Base-by-base conservation (phyloP, 2,329 filamentous ascomycete genomes). In the Hypoxylon sp. region DNA sequence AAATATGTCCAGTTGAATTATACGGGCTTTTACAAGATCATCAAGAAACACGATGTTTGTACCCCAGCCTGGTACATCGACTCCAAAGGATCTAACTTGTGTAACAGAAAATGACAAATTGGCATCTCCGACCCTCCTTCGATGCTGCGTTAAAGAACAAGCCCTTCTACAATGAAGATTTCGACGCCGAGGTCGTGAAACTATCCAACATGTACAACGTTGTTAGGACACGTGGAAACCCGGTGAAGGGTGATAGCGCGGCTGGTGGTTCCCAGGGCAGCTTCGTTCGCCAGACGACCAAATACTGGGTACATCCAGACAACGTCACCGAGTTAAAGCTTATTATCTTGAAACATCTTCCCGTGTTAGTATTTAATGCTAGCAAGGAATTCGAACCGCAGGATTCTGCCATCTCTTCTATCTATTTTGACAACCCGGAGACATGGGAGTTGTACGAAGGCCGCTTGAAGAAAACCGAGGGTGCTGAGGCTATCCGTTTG, bases 1-100 rank as follows among this genome's bases (percentile, higher is more conserved):
- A 98, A 98, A 82, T 99, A 97, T 79, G 97, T 97, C 5, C 95
- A 98, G 83, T 84, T 99, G 78, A 99, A 99, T 82, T 99, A 99
- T 79, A 98, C 95, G 0, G 96, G 96, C 4, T 99, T 99, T 79
- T 97, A 98, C 84, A 99, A 99, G 86, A 99, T 99, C 71, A 97
- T 99, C 81, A 99, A 99, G 86, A 99, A 99, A 86, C 96, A 99
- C 80, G 96, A 98, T 82, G 93, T 95, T 81, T 74, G 91, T 83
- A 53, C 21, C 36, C 48, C 59, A 53, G 11, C 46, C 32, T 41
- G n/a, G 38, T 23, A 58, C 19, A 28, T 10, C n/a, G 17, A 7
- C 34, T 43, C 0, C 13, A 38, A 11, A 28, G 10, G 9, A 43
- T 59, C 73, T 76, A 50, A 76, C 57, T 14, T 14, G 23, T 43